A percentile compares a stretch with the other conserved stretches of the same genome.
phyloP scores from a whole-genome alignment of 2,329 filamentous ascomycete genomes.

The Colletotrichum tofieldiae region DNA sequence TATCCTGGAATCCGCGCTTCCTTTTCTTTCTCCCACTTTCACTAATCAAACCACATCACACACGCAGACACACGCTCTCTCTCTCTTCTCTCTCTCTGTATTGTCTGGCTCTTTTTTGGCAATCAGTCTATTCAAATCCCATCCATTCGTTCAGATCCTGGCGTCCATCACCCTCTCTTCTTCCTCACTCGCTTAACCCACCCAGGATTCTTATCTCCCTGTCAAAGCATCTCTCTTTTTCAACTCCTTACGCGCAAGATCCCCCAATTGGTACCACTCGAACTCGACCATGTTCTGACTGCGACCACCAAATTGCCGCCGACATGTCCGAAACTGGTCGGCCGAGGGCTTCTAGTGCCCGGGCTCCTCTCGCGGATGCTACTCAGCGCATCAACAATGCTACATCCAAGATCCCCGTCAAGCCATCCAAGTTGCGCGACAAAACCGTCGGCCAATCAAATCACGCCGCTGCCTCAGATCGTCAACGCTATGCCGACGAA shows the following conservation, averaged over 20 bases:
- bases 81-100: slow-evolving; percentile 31
- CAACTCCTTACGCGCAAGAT: slow-evolving; percentile 15
- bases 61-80: slow-evolving; percentile 5
- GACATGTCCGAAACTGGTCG: slow-evolving; percentile 42
- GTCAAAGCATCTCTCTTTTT: slow-evolving; percentile 28
- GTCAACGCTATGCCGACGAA: slow-evolving; percentile 44
- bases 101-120: slow-evolving; percentile 42
- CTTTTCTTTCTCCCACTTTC: slow-evolving; percentile 37
- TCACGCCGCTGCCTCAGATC: background rate
- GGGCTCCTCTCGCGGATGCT: slow-evolving; percentile 64
- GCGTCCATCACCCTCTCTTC: slow-evolving; percentile 25
- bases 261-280: background rate
- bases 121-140: slow-evolving; percentile 36
- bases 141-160: slow-evolving; percentile 41
- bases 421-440: slow-evolving; percentile 50
- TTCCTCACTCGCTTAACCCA: slow-evolving; percentile 33
- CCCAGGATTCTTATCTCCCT: slow-evolving; percentile 31
- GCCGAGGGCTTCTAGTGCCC: slow-evolving; percentile 43
- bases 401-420: slow-evolving; percentile 49
- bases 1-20: slow-evolving; percentile 25
- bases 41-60: slow-evolving; percentile 11
- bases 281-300: slow-evolving; percentile 35
- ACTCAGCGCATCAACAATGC: slow-evolving; percentile 63
- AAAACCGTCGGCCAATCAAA: slow-evolving; percentile 28
- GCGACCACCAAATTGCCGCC: slow-evolving; percentile 1